Conservation (phyloP, 108 stramenopile species). For the Parietichytrium sp. region DNA sequence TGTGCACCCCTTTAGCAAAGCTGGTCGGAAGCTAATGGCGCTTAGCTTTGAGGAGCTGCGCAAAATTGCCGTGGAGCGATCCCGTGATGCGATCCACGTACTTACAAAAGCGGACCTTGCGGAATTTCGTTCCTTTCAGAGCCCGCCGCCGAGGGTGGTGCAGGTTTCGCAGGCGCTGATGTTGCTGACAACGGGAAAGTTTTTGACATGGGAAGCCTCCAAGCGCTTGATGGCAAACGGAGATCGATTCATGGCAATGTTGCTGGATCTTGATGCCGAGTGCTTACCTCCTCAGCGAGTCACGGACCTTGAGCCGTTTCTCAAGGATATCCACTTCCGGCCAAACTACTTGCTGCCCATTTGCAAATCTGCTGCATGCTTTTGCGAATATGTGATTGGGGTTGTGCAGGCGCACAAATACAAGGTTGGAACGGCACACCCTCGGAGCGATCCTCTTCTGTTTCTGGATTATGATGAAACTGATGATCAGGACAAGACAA, state of each 20-base stretch:
- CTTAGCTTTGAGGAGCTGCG: background rate
- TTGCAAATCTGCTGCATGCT: conserved; percentile 34
- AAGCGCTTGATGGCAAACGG: conserved; percentile 3
- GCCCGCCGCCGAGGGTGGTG: conserved; percentile 41
- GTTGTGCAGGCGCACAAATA: conserved; percentile 42
- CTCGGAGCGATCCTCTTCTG: conserved; percentile 24
- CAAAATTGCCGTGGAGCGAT: background rate
- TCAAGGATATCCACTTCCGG: conserved; percentile 43
- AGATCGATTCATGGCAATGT: conserved; percentile 36
- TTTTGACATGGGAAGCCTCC: conserved; percentile 27
- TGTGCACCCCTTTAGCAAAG: conserved; percentile 19
- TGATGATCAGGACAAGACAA: too few species aligned
- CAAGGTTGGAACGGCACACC: conserved; percentile 28
- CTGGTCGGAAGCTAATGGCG: background rate
- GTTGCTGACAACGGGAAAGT: conserved; percentile 44
- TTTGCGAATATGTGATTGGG: conserved; percentile 46
- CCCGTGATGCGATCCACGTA: conserved; percentile 37
- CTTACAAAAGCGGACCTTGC: conserved; percentile 43
- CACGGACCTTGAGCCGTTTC: conserved; percentile 21
- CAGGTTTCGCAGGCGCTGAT: conserved; percentile 47
- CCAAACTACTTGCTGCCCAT: conserved; percentile 20
- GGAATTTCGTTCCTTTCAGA: conserved; percentile 42
- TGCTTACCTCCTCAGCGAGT: conserved; percentile 42
- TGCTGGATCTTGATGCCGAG: conserved; percentile 41
- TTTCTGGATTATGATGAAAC: too few species aligned